A percentile compares a stretch with the other conserved stretches of the same genome.
Conservation (phyloP, 108 stramenopile species). For the Skeletonema menzelii region DNA sequence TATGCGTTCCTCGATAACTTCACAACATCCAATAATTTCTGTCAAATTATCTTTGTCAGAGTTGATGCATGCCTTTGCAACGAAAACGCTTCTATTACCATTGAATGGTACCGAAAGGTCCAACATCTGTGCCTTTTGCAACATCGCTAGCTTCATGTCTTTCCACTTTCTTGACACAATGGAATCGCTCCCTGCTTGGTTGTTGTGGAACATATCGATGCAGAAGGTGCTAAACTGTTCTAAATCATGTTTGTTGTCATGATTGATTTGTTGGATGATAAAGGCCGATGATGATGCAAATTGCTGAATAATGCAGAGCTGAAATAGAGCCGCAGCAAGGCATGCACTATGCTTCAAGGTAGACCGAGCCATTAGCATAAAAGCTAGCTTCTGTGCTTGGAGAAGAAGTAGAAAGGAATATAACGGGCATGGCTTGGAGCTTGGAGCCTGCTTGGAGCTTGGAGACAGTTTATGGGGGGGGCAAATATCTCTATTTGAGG, state of each 20-base stretch:
- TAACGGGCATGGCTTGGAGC: too few species aligned
- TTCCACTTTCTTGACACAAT: slow-evolving; percentile 21
- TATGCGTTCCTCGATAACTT: slow-evolving; percentile 39
- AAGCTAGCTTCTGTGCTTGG: too few species aligned
- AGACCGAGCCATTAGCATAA: too few species aligned
- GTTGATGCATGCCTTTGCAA: slow-evolving; percentile 17
- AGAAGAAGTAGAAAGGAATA: too few species aligned
- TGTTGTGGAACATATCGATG: slow-evolving; percentile 38
- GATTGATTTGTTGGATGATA: slow-evolving; percentile 26
- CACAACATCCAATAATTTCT: slow-evolving; percentile 39
- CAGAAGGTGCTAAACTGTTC: slow-evolving; percentile 37
- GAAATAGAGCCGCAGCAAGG: background rate
- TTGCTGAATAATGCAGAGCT: too few species aligned
- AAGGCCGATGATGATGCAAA: too few species aligned
- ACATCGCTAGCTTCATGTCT: slow-evolving; percentile 26
- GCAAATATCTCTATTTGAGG: too few species aligned
- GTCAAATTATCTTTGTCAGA: background rate
- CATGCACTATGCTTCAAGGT: background rate
- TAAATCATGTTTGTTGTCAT: slow-evolving; percentile 13
- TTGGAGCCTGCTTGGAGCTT: too few species aligned
- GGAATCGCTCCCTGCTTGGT: background rate
- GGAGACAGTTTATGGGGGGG: too few species aligned
- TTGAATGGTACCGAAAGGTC: slow-evolving; percentile 22
- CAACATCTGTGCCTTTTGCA: slow-evolving; percentile 37
- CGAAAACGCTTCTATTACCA: slow-evolving; percentile 35